Conservation (phyloP, 768 basidiomycete genomes). For the Boletus rubropictus region DNA sequence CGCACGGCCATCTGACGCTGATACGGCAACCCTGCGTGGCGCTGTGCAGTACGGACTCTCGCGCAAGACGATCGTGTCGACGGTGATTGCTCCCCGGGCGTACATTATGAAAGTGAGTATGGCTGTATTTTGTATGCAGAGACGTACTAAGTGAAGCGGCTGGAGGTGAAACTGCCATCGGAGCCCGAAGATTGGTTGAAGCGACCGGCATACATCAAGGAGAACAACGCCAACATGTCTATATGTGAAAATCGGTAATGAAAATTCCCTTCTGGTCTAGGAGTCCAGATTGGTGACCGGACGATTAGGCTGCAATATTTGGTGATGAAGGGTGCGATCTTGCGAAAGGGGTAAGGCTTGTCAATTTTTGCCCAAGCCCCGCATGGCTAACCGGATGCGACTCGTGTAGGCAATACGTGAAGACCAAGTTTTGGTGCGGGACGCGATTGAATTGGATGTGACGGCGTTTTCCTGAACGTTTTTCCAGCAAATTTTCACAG, state of each 20-base stretch:
- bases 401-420: conserved; percentile 62
- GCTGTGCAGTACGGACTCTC: conserved; percentile 87
- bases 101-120: conserved; percentile 77
- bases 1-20: conserved; percentile 78
- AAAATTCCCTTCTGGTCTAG: conserved; percentile 9
- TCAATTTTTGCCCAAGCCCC: conserved; percentile 11
- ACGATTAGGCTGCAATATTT: conserved; percentile 71
- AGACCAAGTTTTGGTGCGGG: conserved; percentile 75
- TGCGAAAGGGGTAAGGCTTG: conserved; percentile 74
- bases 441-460: conserved; percentile 3
- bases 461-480: conserved; percentile 7
- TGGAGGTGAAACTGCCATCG: conserved; percentile 80
- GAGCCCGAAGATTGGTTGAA: conserved; percentile 79
- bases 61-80: conserved; percentile 68
- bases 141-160: not conserved
- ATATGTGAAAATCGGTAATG: conserved; percentile 80
- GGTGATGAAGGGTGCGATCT: conserved; percentile 79
- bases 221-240: conserved; percentile 67
- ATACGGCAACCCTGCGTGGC: conserved; percentile 83
- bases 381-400: conserved; percentile 11
- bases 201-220: conserved; percentile 78
- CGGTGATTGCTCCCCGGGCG: conserved; percentile 73
- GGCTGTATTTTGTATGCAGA: not conserved
- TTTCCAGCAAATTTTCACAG: conserved; percentile 65
- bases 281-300: conserved; percentile 14